Evolutionary conservation across 2,329 filamentous ascomycete species (phyloP).

Genomic region (Pseudogymnoascus sp.): DNA sequence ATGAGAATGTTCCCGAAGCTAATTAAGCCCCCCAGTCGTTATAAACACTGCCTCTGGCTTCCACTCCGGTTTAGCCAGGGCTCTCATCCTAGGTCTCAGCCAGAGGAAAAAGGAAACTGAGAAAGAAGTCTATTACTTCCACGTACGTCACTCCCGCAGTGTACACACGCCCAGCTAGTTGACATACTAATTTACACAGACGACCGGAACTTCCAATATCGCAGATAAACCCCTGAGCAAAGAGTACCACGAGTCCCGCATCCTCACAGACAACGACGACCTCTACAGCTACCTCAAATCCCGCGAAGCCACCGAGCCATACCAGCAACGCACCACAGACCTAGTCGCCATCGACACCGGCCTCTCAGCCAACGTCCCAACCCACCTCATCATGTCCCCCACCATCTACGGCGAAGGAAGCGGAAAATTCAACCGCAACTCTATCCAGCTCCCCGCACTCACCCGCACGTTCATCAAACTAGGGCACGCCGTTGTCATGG

Average conservation of each 20-base stretch:
- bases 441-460: slow-evolving; percentile 34
- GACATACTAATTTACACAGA: slow-evolving; percentile 18
- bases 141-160: slow-evolving; percentile 23
- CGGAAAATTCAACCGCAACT: slow-evolving; percentile 35
- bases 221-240: slow-evolving; percentile 35
- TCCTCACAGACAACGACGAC: slow-evolving; percentile 39
- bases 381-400: slow-evolving; percentile 40
- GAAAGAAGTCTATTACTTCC: slow-evolving; percentile 33
- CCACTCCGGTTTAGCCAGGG: slow-evolving; percentile 32
- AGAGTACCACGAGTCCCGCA: slow-evolving; percentile 24
- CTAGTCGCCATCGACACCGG: slow-evolving; percentile 36
- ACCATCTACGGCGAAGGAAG: slow-evolving; percentile 40
- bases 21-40: slow-evolving; percentile 27
- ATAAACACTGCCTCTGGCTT: slow-evolving; percentile 37
- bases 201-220: slow-evolving; percentile 38
- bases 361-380: slow-evolving; percentile 34
- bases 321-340: slow-evolving; percentile 39
- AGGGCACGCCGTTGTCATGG: slow-evolving; percentile 30
- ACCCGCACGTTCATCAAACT: slow-evolving; percentile 27
- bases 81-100: slow-evolving; percentile 37
- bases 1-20: neutral
- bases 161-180: neutral
- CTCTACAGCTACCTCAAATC: slow-evolving; percentile 36
- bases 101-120: slow-evolving; percentile 31
- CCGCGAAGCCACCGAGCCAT: slow-evolving; percentile 32